Evolutionary conservation across 805 yeast genomes (phyloP), one percentile per base, ranked within the genome.

Genomic region (Wickerhamiella alocasiicola): DNA sequence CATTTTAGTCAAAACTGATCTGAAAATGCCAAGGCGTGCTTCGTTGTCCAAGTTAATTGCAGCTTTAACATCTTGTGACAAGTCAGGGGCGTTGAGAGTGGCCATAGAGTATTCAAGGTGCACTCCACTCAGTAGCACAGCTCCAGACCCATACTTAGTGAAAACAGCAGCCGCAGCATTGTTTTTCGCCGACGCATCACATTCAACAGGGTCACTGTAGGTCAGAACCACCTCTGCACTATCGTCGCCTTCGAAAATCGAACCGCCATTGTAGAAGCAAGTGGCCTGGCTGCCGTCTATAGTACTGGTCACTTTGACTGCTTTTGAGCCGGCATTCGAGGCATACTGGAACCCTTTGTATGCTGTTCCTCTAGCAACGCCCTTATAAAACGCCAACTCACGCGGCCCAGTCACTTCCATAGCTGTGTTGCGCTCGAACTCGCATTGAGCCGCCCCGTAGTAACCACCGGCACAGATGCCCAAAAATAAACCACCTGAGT

Each of bases 391-490:
- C 26, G 61, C 68, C 51, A 91, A 65, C 49, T 91, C 96, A 48
- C 98, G 67, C 1, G 79, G 58, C 0, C 99, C 98, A 36, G 78
- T 67, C 2, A 91, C 95, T 54, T 83, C 95, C 70, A 83, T 64
- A 1, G 44, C 45, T 0, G 74, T 70, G 2, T 91, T 93, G 23
- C 71, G 77, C 50, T 83, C 95, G 56, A 91, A 91, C 54, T 88
- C 96, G 49, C 81, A 77, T 30, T 78, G 60, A 0, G 70, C 59
- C 9, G 87, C 70, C 1, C 78, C 88, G 54, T 74, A 91, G 60
- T 91, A 91, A 0, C 81, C 97, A 31, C 99, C 99, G 7, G 99
- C 91, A 61, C 99, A 91, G 47, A 91, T 74, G 0, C 98, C 98
- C 16, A 88, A 58, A 53, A 65, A 84, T 36, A 66, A 64, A 2